A percentile compares a stretch with the other conserved stretches of the same genome.
phyloP scores from a whole-genome alignment of 495 filamentous ascomycete species.

The Daldinia decipiens region DNA sequence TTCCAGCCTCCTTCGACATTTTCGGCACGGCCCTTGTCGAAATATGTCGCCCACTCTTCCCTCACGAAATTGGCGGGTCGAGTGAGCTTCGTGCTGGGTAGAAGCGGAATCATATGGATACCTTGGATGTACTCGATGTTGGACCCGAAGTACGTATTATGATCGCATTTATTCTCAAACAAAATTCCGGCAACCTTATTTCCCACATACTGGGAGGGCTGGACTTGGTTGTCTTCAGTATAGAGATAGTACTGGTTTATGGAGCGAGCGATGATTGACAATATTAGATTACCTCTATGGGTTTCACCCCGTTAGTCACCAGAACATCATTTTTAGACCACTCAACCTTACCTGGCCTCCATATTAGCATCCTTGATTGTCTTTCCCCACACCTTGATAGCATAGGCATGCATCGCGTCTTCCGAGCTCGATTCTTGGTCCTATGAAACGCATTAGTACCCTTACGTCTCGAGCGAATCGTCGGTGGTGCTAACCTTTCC shows the following conservation, averaged over 20 bases:
- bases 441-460: constrained; percentile 33
- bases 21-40: constrained; percentile 68
- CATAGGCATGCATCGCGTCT: constrained; percentile 88
- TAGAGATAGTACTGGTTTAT: constrained; percentile 86
- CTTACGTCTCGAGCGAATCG: too few relatives aligned
- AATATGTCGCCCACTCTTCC: constrained; percentile 88
- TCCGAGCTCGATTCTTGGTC: constrained; percentile 93
- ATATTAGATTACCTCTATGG: constrained; percentile 77
- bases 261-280: constrained; percentile 75
- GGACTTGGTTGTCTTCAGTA: constrained; percentile 72
- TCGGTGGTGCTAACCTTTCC: constrained; percentile 65
- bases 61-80: constrained; percentile 75
- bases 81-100: constrained; percentile 74
- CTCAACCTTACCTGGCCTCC: constrained; percentile 71
- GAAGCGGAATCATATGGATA: constrained; percentile 95
- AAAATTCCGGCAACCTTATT: constrained; percentile 94
- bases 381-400: constrained; percentile 92
- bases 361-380: constrained; percentile 78
- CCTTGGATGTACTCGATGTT: constrained; percentile 88
- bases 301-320: constrained; percentile 8
- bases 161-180: constrained; percentile 97
- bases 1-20: constrained; percentile 79
- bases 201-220: constrained; percentile 77
- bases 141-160: constrained; percentile 90
- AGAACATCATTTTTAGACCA: not conserved